Evolutionary conservation across 331 rosid species (phyloP), one percentile per base, ranked within the genome.

Genomic region (Spiraea crenata): DNA sequence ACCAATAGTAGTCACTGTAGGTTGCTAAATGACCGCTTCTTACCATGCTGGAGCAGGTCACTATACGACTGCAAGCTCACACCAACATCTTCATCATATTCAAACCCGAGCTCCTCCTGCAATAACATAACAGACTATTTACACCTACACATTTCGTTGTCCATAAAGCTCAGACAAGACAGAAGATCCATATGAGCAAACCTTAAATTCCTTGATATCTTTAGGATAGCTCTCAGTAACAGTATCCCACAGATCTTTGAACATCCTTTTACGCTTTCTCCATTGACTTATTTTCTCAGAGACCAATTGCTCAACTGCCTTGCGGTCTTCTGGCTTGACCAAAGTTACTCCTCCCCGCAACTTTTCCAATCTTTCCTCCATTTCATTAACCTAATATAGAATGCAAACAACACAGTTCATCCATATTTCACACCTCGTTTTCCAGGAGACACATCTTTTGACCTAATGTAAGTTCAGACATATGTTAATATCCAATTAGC

Each of bases 81-180:
- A 45, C 86, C 89, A 71, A 79, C 91, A 71, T 87, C 97, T 81
- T 88, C 96, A 79, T 83, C 96, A 51, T 87, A 78, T 52, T 88
- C 98, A 47, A 92, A 61, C 68, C 92, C 99, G 75, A 95, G 90
- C 79, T 95, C 99, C 80, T 91, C 97, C 99, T 89, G 88, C 63
- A 61, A 71, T 45, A 74, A 38, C 65, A 56, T 16, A 63, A 65
- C 62, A 37, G n/a, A 64, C 16, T 4, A 49, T 57, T 34, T 39
- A 57, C 9, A 79, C 59, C 42, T 41, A 50, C 48, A 65, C 12
- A 60, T 49, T 65, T 39, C 57, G 46, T 31, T 38, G 5, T 46
- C 69, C 16, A 52, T 14, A 44, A 25, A 20, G 41, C 35, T 67
- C 16, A 9, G 31, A 25, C 39, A 52, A 70, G 57, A 73, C 57